Percentiles rank a stretch among this genome's conserved stretches.
These are phyloP conservation scores for Pavlovales sp. DNA, from an alignment of 208 protist genomes.

Conservation along the genomic window DNA sequence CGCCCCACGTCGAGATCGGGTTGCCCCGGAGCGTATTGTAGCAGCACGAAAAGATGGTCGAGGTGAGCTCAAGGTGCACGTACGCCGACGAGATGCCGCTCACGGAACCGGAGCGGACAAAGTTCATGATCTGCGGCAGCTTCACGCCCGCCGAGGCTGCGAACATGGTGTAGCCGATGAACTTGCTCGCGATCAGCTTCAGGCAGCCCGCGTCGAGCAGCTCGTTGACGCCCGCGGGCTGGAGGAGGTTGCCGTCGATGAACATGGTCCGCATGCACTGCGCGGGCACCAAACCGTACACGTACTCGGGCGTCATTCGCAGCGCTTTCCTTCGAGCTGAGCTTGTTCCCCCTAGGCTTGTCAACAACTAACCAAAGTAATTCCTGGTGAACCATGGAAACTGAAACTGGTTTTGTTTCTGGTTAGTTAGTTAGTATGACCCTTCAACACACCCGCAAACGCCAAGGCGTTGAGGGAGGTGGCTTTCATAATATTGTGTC, in stretches of 20 bases:
- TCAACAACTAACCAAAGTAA: no score
- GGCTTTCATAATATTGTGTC: no score
- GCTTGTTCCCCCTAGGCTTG: no score
- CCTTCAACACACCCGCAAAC: no score
- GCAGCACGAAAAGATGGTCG: neutral
- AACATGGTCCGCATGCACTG: neutral
- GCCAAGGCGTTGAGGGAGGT: no score
- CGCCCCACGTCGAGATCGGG: conserved; percentile 45
- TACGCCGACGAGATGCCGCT: neutral
- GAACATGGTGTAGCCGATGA: neutral
- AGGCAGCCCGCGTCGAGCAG: neutral
- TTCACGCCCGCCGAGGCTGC: neutral
- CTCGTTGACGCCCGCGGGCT: neutral
- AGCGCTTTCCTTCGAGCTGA: no score
- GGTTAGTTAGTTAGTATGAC: no score
- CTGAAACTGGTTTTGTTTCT: no score
- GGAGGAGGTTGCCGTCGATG: neutral
- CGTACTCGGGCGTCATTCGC: no score
- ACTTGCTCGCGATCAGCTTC: neutral
- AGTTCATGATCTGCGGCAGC: conserved; percentile 3
- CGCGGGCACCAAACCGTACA: neutral
- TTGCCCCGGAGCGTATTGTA: conserved; percentile 25
- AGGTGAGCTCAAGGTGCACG: neutral
- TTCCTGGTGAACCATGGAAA: no score
- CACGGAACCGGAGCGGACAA: neutral